A percentile compares a stretch with the other conserved stretches of the same genome.
Evolutionary conservation across 2,329 filamentous ascomycete genomes (phyloP).

Genomic region (Trichoderma breve): DNA sequence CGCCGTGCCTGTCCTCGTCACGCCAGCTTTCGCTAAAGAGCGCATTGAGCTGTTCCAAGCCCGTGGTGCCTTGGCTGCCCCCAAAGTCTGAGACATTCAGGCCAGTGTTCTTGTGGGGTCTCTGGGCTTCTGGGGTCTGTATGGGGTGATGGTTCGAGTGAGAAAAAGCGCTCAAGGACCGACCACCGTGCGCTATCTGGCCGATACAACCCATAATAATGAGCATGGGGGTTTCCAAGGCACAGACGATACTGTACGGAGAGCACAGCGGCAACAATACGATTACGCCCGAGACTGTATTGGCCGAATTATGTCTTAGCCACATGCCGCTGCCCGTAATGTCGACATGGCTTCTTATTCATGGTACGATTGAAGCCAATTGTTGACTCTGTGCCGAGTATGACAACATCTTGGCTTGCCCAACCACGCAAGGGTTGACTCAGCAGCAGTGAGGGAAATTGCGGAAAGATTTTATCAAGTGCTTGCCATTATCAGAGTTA

Average conservation of each 20-base stretch:
- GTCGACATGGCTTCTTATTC: neutral
- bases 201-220: neutral
- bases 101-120: neutral
- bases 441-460: neutral
- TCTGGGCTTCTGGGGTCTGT: neutral
- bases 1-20: too few species aligned
- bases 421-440: neutral
- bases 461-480: neutral
- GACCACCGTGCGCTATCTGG: constrained; percentile 9
- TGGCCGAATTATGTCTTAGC: neutral
- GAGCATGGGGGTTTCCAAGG: neutral
- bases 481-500: neutral
- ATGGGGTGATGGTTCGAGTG: constrained; percentile 19
- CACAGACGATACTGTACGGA: neutral
- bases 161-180: constrained; percentile 14
- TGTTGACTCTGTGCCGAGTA: neutral
- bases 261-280: neutral
- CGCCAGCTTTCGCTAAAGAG: neutral
- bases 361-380: neutral
- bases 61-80: constrained; percentile 3
- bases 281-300: neutral
- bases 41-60: constrained; percentile 10
- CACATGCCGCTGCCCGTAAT: neutral
- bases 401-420: neutral
- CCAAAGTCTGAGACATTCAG: constrained; percentile 15